Base-by-base conservation (phyloP, 371 early-diverging fungal species). In the Mortierella sp. region DNA sequence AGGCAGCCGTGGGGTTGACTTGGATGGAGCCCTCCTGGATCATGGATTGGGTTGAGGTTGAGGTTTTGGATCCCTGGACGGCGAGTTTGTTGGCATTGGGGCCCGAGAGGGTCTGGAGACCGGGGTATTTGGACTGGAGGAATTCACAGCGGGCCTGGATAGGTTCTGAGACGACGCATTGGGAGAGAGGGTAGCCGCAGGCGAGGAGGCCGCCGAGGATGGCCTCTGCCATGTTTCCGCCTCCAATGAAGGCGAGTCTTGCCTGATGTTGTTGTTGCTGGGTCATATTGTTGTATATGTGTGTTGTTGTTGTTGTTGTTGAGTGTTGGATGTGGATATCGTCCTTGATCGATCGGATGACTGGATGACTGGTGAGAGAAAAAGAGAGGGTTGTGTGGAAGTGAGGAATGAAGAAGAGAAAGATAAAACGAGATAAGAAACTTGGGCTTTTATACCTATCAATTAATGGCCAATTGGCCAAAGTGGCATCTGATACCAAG, bases 151-250 rank as follows among this genome's bases (percentile, higher is more conserved):
- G 90, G 68, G 89, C 90, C 26, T 87, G 90, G 73, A 90, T 87
- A 9, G 97, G 97, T 77, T 98, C 98, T 31, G 95, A 94, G 72
- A 96, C 96, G 52, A 89, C 89, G 29, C 97, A 87, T 73, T 89
- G 86, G 24, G 89, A 77, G 13, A 92, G 81, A 26, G 93, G 91
- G 84, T 93, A 94, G 13, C 95, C 95, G 14, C 88, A 89, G 66
- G 93, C 80, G 68, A 95, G 82, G 53, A 98, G 91, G 40, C 98
- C 98, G 14, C 94, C 95, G 44, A 97, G 89, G 71, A 98, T 97
- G 73, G 97, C 96, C 77, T 92, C 93, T 48, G 96, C 96, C 97
- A 98, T 97, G 84, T 98, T 97, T 70, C 98, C 98, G 52, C 96
- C 98, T 72, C 98, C 97, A 70, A 95, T 94, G 80, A 95, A 94